A percentile compares a stretch with the other conserved stretches of the same genome.
These are phyloP conservation scores for Oryza nivara DNA, from an alignment of 176 grass and related monocot species.

Conservation along the genomic window DNA sequence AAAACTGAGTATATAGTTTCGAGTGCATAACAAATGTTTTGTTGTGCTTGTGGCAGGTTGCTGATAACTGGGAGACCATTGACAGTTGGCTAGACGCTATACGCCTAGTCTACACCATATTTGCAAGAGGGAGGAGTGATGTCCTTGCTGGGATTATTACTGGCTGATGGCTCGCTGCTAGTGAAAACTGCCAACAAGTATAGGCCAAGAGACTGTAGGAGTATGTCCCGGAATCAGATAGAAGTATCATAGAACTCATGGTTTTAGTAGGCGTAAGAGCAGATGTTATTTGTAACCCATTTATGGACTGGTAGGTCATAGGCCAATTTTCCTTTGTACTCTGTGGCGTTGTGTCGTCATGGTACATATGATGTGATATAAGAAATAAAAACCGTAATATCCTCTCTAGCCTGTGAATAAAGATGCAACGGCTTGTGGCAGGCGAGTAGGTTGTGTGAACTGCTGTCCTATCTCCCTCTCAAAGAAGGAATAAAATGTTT, in stretches of 20 bases:
- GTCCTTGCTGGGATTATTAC: slow-evolving; percentile 96
- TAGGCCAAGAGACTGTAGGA: slow-evolving; percentile 9
- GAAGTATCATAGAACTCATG: background rate
- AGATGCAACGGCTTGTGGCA: background rate
- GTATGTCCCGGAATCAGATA: background rate
- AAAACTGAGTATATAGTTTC: background rate
- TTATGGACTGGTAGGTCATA: slow-evolving; percentile 25
- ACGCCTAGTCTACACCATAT: slow-evolving; percentile 91
- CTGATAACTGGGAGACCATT: slow-evolving; percentile 89
- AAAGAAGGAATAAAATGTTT: background rate
- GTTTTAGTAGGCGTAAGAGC: slow-evolving; percentile 21
- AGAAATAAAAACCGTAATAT: background rate
- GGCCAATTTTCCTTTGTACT: slow-evolving; percentile 27
- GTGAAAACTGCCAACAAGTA: background rate
- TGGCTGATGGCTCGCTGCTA: slow-evolving; percentile 48
- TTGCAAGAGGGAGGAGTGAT: slow-evolving; percentile 84
- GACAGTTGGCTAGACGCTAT: slow-evolving; percentile 92
- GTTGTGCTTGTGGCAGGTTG: slow-evolving; percentile 55
- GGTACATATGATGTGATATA: background rate
- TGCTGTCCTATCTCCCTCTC: background rate
- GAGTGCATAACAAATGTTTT: slow-evolving; percentile 10
- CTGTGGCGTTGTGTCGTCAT: background rate
- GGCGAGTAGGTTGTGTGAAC: background rate
- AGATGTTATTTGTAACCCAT: slow-evolving; percentile 42
- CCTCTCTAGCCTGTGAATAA: background rate